Conservation (phyloP, 208 protist genomes). For the Wallacemonas collosoma region DNA sequence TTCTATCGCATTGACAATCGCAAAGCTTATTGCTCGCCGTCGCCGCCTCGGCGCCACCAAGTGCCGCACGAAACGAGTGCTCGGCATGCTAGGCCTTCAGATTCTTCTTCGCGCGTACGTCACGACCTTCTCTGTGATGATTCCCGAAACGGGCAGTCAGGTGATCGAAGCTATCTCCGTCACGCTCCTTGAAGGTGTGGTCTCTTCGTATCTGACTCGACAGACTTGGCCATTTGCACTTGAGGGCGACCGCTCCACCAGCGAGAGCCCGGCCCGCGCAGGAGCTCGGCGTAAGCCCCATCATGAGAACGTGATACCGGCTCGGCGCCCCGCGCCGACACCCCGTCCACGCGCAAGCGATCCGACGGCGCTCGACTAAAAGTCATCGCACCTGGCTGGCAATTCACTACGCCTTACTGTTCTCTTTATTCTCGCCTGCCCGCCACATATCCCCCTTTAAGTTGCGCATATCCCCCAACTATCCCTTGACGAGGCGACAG, state of each 20-base stretch:
- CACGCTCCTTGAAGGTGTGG: constrained; percentile 51
- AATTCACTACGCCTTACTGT: no score
- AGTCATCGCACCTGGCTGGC: no score
- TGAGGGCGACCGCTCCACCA: neutral
- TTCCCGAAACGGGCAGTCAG: constrained; percentile 64
- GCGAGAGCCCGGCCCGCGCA: no score
- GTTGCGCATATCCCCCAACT: no score
- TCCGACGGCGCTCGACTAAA: no score
- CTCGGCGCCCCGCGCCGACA: no score
- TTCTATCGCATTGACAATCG: constrained; percentile 57
- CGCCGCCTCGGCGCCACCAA: constrained; percentile 32
- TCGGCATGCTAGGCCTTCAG: constrained; percentile 61
- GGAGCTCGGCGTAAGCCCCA: no score
- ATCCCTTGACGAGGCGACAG: no score
- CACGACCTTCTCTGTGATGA: constrained; percentile 77
- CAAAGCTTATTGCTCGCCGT: constrained; percentile 67
- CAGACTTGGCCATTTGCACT: constrained; percentile 69
- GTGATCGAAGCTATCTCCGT: constrained; percentile 45
- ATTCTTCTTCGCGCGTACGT: constrained; percentile 68
- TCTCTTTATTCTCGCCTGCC: no score
- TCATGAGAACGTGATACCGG: no score
- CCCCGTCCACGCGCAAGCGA: no score
- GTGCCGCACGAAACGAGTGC: constrained; percentile 65
- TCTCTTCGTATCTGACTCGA: constrained; percentile 58
- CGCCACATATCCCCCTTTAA: no score